Evolutionary conservation across 768 basidiomycete species (phyloP), one percentile per base, ranked within the genome.

Genomic region (Trametes coccinea): DNA sequence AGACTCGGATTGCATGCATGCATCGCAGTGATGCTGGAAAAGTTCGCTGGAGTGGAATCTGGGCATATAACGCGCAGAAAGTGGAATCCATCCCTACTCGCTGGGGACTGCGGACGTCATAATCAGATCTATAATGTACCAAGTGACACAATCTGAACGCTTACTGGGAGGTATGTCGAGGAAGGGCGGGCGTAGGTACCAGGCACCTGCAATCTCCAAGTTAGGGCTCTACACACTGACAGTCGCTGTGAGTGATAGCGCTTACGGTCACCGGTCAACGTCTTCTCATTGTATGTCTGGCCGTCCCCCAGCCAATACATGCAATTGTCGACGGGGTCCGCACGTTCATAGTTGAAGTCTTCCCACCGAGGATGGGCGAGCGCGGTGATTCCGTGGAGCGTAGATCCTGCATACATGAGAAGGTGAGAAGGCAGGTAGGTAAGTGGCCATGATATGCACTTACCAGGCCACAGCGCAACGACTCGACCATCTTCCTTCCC

Each of bases 271-370:
- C 73, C 73, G 14, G 66, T 71, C 53, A 69, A 69, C 5, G 71
- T 71, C 63, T 80, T 78, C 66, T 86, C 85, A 13, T 75, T 76
- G 17, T 76, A 69, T 3, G 83, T 82, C 64, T 80, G 81, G 16
- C 86, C 84, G 55, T 84, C 80, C 1, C 86, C 85, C 10, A 86
- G 75, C 82, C 82, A 88, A 60, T 82, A 75, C 65, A 85, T 75
- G 8, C 81, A 71, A 65, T 86, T 86, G 56, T 72, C 73, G 46
- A 72, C 70, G 2, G 67, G 72, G 53, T 81, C 79, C 2, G 82
- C 69, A 11, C 54, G 70, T 65, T 86, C 80, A 60, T 83, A 85
- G 44, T 76, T 76, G 60, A 75, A 87, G 65, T 87, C 85, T 59
- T 87, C 86, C 84, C 84, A 87, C 2, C 85, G 80, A 3, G 84